Conservation (phyloP, 176 grass and related monocot species). For the Triticum timopheevii region DNA sequence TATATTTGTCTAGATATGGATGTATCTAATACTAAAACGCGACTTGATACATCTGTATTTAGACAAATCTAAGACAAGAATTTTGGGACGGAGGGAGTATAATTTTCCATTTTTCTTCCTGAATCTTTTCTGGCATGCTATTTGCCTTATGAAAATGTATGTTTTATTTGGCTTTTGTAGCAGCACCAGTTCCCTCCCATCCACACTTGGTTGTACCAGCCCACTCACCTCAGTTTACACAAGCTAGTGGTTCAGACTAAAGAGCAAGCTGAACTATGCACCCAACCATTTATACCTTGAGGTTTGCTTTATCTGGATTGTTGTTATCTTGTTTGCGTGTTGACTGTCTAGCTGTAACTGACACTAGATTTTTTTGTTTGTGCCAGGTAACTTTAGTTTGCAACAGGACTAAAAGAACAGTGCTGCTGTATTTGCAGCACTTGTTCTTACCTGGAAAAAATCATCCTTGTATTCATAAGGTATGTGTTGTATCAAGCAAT, state of each 20-base stretch:
- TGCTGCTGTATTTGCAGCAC: slow-evolving; percentile 58
- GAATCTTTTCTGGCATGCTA: not conserved
- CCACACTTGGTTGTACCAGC: slow-evolving; percentile 64
- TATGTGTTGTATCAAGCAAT: not conserved
- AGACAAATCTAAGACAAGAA: too few relatives aligned
- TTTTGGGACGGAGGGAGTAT: too few relatives aligned
- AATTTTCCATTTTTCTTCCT: not conserved
- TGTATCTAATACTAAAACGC: too few relatives aligned
- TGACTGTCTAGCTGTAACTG: not conserved
- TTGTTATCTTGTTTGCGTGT: slow-evolving; percentile 14
- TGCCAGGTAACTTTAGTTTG: slow-evolving; percentile 82
- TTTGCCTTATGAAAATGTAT: slow-evolving; percentile 5
- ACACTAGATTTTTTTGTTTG: slow-evolving; percentile 14
- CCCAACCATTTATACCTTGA: slow-evolving; percentile 53
- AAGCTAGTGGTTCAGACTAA: slow-evolving; percentile 78
- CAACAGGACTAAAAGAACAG: slow-evolving; percentile 82
- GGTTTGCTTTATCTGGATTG: slow-evolving; percentile 35
- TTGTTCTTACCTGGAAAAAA: slow-evolving; percentile 76
- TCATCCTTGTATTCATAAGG: slow-evolving; percentile 92
- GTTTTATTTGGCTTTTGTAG: slow-evolving; percentile 37
- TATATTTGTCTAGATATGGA: too few relatives aligned
- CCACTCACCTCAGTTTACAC: slow-evolving; percentile 72
- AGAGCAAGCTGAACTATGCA: slow-evolving; percentile 68
- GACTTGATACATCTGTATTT: too few relatives aligned
- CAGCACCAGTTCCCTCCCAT: slow-evolving; percentile 52